phyloP scores from a whole-genome alignment of 768 basidiomycete species.

The Russula foetens region DNA sequence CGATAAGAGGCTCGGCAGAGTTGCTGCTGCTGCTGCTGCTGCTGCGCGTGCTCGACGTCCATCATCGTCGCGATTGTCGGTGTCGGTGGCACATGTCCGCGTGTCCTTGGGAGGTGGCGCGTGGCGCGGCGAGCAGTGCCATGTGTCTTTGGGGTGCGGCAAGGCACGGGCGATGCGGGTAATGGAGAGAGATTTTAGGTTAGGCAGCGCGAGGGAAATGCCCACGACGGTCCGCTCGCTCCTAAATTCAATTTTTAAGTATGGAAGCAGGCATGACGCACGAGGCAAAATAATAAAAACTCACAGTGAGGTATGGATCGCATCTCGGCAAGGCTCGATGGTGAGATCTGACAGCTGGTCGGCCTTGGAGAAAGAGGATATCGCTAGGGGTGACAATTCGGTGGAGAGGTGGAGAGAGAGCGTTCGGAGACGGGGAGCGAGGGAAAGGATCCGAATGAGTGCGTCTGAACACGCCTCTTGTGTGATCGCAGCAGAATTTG shows the following conservation, averaged over 20 bases:
- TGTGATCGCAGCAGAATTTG: not conserved
- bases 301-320: constrained; percentile 7
- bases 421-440: constrained; percentile 7
- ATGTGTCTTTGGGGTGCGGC: not conserved
- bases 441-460: constrained; percentile 3
- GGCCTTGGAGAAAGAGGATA: constrained; percentile 8
- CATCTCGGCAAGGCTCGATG: constrained; percentile 13
- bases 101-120: not conserved
- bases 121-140: not conserved
- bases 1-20: constrained; percentile 9
- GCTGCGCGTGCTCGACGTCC: too few relatives aligned
- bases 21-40: too few relatives aligned
- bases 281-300: constrained; percentile 1
- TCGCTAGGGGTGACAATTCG: constrained; percentile 9
- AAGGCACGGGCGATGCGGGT: constrained; percentile 13
- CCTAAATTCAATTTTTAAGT: not conserved
- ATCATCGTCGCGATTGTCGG: too few relatives aligned
- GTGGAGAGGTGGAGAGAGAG: constrained; percentile 17
- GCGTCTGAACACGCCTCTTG: constrained; percentile 9
- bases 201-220: constrained; percentile 15
- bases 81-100: not conserved
- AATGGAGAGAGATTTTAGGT: constrained; percentile 17
- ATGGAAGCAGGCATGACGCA: constrained; percentile 4
- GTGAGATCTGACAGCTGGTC: constrained; percentile 11
- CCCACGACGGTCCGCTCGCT: constrained; percentile 15